These are phyloP conservation scores for Ceratocystis destructans DNA, from an alignment of 2,329 filamentous ascomycete genomes.

Conservation along the genomic window DNA sequence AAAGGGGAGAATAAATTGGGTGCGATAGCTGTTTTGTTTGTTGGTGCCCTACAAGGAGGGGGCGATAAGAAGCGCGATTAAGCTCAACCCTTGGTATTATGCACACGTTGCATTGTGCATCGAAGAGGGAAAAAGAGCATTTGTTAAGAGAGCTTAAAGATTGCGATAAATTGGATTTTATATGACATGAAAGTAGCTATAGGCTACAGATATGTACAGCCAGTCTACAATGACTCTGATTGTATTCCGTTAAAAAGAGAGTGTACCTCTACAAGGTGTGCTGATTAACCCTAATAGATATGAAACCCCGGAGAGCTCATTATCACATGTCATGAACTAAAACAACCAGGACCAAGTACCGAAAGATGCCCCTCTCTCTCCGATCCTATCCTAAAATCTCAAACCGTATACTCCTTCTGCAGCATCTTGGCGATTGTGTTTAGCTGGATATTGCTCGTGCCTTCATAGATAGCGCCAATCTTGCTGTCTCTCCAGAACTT, in stretches of 20 bases:
- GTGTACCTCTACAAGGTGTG: background rate
- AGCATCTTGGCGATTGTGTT: slow-evolving; percentile 51
- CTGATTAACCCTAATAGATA: background rate
- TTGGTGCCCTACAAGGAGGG: background rate
- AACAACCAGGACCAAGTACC: background rate
- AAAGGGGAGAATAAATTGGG: background rate
- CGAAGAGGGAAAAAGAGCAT: no score
- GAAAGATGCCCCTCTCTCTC: background rate
- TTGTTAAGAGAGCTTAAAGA: no score
- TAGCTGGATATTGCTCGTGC: slow-evolving; percentile 64
- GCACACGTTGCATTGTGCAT: background rate
- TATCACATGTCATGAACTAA: background rate
- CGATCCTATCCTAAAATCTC: slow-evolving; percentile 14
- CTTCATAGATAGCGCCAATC: slow-evolving; percentile 96
- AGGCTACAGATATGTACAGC: no score
- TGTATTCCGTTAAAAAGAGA: no score
- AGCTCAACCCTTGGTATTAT: background rate
- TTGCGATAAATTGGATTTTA: no score
- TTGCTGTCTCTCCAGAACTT: slow-evolving; percentile 98
- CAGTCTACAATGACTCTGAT: no score
- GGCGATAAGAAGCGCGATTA: slow-evolving; percentile 2
- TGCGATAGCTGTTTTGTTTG: background rate
- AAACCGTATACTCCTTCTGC: slow-evolving; percentile 46
- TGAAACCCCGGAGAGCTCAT: background rate
- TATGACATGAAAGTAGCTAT: no score